Conservation (phyloP, 768 basidiomycete species). For the Russula compacta region DNA sequence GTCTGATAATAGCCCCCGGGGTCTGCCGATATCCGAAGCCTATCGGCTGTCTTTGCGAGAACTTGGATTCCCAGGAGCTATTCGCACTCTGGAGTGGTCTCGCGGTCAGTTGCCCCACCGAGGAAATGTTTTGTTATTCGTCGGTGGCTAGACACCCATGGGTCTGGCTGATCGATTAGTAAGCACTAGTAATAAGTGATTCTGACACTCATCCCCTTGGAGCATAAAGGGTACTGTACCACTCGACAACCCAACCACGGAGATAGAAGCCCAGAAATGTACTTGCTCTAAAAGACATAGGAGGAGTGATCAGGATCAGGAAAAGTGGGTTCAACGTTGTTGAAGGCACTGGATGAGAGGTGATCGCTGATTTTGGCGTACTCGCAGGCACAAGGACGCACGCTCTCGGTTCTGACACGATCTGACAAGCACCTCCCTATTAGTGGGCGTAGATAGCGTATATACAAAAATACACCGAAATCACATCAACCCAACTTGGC, state of each 20-base stretch:
- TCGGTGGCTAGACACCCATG: no score
- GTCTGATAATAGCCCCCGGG: no score
- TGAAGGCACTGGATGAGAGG: neutral
- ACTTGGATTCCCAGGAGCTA: neutral
- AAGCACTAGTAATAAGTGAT: no score
- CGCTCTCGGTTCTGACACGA: no score
- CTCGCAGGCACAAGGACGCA: no score
- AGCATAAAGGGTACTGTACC: neutral
- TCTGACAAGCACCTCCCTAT: neutral
- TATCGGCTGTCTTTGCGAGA: constrained; percentile 20
- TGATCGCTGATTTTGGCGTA: no score
- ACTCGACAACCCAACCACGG: constrained; percentile 37
- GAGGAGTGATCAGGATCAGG: constrained; percentile 24
- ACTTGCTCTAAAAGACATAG: constrained; percentile 49
- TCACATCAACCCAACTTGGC: constrained; percentile 43
- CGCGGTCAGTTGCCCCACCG: constrained; percentile 57
- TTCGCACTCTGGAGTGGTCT: no score
- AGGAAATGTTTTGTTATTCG: neutral
- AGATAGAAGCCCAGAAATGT: constrained; percentile 62
- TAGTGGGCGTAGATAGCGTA: neutral
- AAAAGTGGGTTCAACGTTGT: neutral
- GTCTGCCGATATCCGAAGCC: constrained; percentile 47
- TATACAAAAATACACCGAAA: neutral
- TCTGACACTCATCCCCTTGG: no score
- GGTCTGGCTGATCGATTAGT: no score